Conservation (phyloP, 176 grass and related monocot genomes). For the Otatea glauca region DNA sequence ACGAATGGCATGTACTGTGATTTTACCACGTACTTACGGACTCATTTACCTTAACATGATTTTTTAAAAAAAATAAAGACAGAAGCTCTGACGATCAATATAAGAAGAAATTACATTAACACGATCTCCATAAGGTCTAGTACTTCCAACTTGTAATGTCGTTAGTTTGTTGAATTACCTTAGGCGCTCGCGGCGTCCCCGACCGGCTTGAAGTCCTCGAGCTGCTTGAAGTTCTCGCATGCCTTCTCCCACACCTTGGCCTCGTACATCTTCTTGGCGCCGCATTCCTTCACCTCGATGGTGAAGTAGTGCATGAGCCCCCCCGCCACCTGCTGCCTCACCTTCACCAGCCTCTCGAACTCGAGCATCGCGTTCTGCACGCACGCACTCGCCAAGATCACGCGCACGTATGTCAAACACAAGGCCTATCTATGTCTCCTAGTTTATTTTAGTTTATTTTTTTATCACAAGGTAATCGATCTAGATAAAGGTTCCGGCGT, state of each 20-base stretch:
- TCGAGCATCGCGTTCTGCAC: slow-evolving; percentile 60
- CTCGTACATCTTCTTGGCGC: slow-evolving; percentile 60
- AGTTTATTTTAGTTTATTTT: background rate
- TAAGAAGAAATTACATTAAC: too few species aligned
- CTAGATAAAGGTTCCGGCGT: background rate
- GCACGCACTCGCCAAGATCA: background rate
- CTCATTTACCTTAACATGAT: too few species aligned
- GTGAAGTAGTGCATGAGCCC: slow-evolving; percentile 68
- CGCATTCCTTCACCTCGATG: slow-evolving; percentile 64
- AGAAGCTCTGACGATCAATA: too few species aligned
- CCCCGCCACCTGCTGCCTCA: slow-evolving; percentile 58
- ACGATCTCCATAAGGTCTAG: background rate
- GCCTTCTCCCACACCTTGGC: slow-evolving; percentile 62
- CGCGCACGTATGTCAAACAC: background rate
- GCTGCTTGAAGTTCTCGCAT: slow-evolving; percentile 71
- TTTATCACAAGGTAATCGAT: background rate
- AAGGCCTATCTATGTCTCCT: background rate
- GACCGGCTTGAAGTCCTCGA: slow-evolving; percentile 60
- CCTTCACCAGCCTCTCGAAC: slow-evolving; percentile 70
- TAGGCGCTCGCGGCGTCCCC: background rate
- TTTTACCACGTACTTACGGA: background rate
- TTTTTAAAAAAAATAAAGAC: too few species aligned
- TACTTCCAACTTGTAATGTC: background rate
- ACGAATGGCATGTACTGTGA: background rate
- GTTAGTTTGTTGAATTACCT: background rate